A percentile compares a stretch with the other conserved stretches of the same genome.
Evolutionary conservation across 345 rosid species (phyloP).

Genomic region (Sisymbrium altissimum): DNA sequence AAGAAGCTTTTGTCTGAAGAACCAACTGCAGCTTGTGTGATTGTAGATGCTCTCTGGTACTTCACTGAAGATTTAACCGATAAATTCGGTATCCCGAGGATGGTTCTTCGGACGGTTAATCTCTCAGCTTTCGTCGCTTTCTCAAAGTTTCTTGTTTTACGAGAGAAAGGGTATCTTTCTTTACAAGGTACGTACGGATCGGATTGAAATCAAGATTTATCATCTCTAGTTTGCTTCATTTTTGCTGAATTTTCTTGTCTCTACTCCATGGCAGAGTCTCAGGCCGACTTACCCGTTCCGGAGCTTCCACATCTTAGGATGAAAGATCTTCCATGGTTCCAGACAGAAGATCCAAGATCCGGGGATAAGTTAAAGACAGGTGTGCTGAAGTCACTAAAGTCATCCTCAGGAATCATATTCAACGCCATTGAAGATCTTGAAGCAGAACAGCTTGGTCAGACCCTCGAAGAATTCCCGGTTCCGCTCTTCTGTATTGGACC

Average conservation of each 20-base stretch:
- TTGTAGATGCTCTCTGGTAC: slow-evolving; percentile 49
- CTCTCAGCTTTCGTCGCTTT: slow-evolving; percentile 34
- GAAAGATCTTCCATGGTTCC: slow-evolving; percentile 44
- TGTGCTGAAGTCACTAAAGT: slow-evolving; percentile 31
- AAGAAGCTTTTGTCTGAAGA: slow-evolving; percentile 31
- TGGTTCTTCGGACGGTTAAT: slow-evolving; percentile 45
- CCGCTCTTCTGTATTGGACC: slow-evolving; percentile 50
- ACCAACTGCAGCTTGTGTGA: slow-evolving; percentile 44
- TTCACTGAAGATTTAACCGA: slow-evolving; percentile 46
- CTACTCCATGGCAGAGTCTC: slow-evolving; percentile 31
- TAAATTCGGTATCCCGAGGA: slow-evolving; percentile 40
- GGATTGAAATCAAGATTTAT: neutral
- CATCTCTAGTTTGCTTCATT: neutral
- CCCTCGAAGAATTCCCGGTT: slow-evolving; percentile 31
- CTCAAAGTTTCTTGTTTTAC: slow-evolving; percentile 12
- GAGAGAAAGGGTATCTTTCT: slow-evolving; percentile 34
- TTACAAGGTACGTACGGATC: slow-evolving; percentile 30
- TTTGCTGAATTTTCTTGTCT: slow-evolving; percentile 10
- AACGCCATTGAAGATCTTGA: slow-evolving; percentile 57
- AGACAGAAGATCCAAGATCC: slow-evolving; percentile 20
- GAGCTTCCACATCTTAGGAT: slow-evolving; percentile 42
- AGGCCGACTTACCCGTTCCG: slow-evolving; percentile 29
- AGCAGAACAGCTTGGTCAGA: slow-evolving; percentile 16
- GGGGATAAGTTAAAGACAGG: neutral
- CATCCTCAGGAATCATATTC: slow-evolving; percentile 48